Evolutionary conservation across 2,329 filamentous ascomycete genomes (phyloP), one percentile per base, ranked within the genome.

Genomic region (Neospermospora avenae): DNA sequence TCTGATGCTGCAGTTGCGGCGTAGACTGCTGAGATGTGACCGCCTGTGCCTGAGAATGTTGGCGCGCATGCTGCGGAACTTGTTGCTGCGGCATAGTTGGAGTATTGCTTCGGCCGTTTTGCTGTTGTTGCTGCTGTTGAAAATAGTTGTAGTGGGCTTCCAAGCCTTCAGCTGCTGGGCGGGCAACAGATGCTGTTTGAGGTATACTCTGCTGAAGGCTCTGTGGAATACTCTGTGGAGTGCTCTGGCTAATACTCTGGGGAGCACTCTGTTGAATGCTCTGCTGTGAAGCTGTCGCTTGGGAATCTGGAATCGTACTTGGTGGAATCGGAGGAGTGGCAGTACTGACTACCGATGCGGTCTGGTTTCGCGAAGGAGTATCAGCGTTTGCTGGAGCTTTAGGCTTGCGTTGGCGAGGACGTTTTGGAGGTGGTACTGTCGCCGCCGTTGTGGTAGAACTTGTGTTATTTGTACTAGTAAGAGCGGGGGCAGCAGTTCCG

Each of bases 361-460:
- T 67, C 49, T 68, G 68, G 57, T 62, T 69, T 41, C 58, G 63
- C 48, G 65, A 60, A 10, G 67, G 63, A 44, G 66, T 62, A 48
- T 73, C 56, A 60, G 61, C 51, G 34, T 62, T 14, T 54, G 63
- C 68, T 16, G 70, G 45, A 14, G 73, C 72, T 49, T 72, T 75
- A 18, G 68, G 69, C 58, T 76, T 78, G 13, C 75, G 70, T 57
- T 75, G 74, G 31, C 76, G 72, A 57, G 73, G 73, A 31, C 74
- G 70, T 60, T 78, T 78, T 2, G 74, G 61, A 42, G 72, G 66
- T 13, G 75, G 73, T 1, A 68, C 60, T 37, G 66, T 60, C 14
- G 66, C 11, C 28, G 11, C 5, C 11, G 28, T 31, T 31, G 5
- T 5, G 5, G 28, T 31, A 31, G 28, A 10, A n/a, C n/a, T 59